These are phyloP conservation scores for Martensiomyces pterosporus DNA, from an alignment of 192 early-diverging fungal genomes.

Conservation along the genomic window DNA sequence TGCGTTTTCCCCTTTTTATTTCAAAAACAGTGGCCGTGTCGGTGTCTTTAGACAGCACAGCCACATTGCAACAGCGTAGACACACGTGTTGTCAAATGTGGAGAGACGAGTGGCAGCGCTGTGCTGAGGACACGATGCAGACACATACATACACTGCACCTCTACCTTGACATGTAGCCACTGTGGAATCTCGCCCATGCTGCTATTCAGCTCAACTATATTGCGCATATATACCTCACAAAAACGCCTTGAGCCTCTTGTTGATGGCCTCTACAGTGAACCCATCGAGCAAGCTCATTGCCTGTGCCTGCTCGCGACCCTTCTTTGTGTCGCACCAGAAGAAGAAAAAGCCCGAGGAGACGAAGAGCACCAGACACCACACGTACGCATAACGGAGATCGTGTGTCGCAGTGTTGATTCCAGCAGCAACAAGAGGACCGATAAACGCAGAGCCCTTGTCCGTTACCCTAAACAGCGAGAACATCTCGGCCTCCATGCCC, in stretches of 20 bases:
- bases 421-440: conserved; percentile 66
- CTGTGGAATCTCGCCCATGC: too few species aligned
- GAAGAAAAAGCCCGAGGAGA: neutral
- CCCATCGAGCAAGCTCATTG: neutral
- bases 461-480: conserved; percentile 63
- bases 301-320: neutral
- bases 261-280: neutral
- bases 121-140: too few species aligned
- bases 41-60: too few species aligned
- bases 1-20: too few species aligned
- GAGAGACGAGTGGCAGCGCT: too few species aligned
- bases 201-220: too few species aligned
- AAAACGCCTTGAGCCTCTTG: neutral
- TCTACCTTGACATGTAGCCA: too few species aligned
- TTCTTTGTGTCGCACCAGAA: neutral
- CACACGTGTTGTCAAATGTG: too few species aligned
- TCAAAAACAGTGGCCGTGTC: too few species aligned
- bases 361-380: conserved; percentile 38
- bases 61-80: too few species aligned
- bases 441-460: conserved; percentile 71
- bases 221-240: too few species aligned
- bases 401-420: conserved; percentile 53
- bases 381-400: conserved; percentile 56
- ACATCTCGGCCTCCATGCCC: conserved; percentile 67
- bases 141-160: too few species aligned